Base-by-base conservation (phyloP, 495 filamentous ascomycete genomes). In the Cudoniella acicularis region DNA sequence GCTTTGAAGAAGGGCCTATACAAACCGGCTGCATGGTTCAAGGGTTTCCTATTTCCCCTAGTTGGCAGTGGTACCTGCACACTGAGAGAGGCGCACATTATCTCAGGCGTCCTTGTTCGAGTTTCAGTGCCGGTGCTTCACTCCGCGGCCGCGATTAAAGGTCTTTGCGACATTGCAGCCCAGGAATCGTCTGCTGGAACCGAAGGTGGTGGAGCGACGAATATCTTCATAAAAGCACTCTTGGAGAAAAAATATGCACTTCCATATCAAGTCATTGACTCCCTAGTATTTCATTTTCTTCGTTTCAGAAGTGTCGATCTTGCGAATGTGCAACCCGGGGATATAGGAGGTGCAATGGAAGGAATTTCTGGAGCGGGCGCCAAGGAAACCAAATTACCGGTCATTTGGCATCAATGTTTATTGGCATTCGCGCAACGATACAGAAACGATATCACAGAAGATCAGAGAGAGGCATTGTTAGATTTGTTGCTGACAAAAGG, bases 171-270 rank as follows among this genome's bases (percentile, higher is more conserved):
- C 52, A 90, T 99, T 65, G 89, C 91, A 10, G 91, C 91, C 1
- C 89, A 94, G 64, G 89, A 94, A 68, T 90, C 83, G 41, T 82
- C 83, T 17, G 72, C 87, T 11, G 79, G 77, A 23, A 82, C 81
- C 6, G 92, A 96, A 66, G 85, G 85, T 65, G 85, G 92, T 52
- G 84, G 83, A 22, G 86, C 94, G 10, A 92, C 92, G 21, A 96
- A 96, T 71, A 86, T 92, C 45, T 92, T 98, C 75, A 95, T 99
- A 70, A 87, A 88, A 59, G 83, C 87, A 17, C 83, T 99, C 52
- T 75, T 99, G 10, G 92, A 98, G 74, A 99, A 99, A 81, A 91
- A 91, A 66, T 98, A 99, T 64, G 94, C 94, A 1, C 79, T 98
- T 20, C 94, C 94, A 26, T 96, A 88, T 75, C 92, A 96, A 71